These are phyloP conservation scores for Boletus huronensis DNA, from an alignment of 768 basidiomycete species.

Conservation along the genomic window DNA sequence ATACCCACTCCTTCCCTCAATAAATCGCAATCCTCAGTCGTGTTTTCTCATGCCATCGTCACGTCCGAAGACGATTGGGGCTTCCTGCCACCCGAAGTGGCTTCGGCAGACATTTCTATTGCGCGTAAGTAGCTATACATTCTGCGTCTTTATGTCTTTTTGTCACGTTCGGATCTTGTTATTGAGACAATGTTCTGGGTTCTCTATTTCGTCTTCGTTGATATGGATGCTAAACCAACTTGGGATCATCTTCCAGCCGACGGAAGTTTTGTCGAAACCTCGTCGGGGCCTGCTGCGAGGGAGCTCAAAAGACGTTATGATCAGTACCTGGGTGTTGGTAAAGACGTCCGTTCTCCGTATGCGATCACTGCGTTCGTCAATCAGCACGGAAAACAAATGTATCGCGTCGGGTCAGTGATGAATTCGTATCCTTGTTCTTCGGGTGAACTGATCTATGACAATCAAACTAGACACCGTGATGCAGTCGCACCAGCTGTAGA, in stretches of 20 bases:
- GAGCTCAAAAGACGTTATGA: constrained; percentile 79
- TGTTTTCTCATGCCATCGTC: constrained; percentile 41
- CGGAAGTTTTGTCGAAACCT: constrained; percentile 75
- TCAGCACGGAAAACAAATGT: constrained; percentile 76
- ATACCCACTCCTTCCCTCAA: constrained; percentile 37
- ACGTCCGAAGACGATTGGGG: constrained; percentile 37
- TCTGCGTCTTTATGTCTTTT: neutral
- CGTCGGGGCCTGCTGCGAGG: constrained; percentile 69
- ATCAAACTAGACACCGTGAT: constrained; percentile 50
- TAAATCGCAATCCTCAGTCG: constrained; percentile 41
- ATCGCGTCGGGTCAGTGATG: constrained; percentile 66
- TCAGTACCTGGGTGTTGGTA: constrained; percentile 60
- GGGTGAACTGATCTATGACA: neutral
- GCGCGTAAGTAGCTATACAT: constrained; percentile 45
- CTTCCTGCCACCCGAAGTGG: constrained; percentile 47
- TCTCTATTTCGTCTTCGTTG: neutral
- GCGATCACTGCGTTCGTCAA: constrained; percentile 80
- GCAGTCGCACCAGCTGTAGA: constrained; percentile 59
- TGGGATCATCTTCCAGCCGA: constrained; percentile 47
- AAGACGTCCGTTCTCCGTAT: constrained; percentile 70
- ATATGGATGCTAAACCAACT: constrained; percentile 4
- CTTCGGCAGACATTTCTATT: constrained; percentile 54
- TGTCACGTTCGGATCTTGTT: constrained; percentile 7
- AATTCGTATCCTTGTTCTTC: neutral
- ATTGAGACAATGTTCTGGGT: neutral